Evolutionary conservation across 2,329 filamentous ascomycete genomes (phyloP).

Genomic region (Ophiocordyceps australis): DNA sequence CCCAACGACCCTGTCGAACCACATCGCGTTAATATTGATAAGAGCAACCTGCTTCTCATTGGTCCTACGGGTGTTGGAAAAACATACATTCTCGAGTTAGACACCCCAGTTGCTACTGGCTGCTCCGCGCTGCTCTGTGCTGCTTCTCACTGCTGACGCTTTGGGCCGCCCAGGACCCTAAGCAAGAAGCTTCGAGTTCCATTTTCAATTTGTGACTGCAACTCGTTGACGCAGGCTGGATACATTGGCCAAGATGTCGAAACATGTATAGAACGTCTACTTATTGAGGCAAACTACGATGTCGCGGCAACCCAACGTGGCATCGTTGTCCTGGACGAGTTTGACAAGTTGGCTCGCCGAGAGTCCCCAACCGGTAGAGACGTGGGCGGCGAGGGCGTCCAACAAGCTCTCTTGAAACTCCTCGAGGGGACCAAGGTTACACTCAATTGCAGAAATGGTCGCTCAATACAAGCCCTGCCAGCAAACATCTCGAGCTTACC

Average conservation of each 20-base stretch:
- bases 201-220: conserved; percentile 90
- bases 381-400: conserved; percentile 89
- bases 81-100: conserved; percentile 70
- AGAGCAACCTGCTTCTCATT: conserved; percentile 82
- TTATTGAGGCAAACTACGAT: conserved; percentile 83
- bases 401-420: conserved; percentile 88
- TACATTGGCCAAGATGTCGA: conserved; percentile 99
- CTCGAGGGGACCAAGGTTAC: conserved; percentile 92
- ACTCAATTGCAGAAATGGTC: conserved; percentile 69
- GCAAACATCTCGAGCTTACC: conserved; percentile 36
- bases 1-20: conserved; percentile 24
- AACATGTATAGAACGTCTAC: conserved; percentile 73
- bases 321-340: conserved; percentile 90
- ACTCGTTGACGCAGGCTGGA: conserved; percentile 86
- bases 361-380: conserved; percentile 82
- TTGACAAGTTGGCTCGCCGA: conserved; percentile 88
- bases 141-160: too few species aligned
- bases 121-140: too few species aligned
- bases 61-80: conserved; percentile 93
- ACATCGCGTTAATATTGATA: conserved; percentile 60
- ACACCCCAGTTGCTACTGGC: not conserved
- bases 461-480: conserved; percentile 32
- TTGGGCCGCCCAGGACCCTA: conserved; percentile 45
- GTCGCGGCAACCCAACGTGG: conserved; percentile 71
- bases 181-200: conserved; percentile 89